Percentiles rank a stretch among this genome's conserved stretches.
phyloP scores from a whole-genome alignment of 495 filamentous ascomycete species.

The Hypoxylon perforatum region DNA sequence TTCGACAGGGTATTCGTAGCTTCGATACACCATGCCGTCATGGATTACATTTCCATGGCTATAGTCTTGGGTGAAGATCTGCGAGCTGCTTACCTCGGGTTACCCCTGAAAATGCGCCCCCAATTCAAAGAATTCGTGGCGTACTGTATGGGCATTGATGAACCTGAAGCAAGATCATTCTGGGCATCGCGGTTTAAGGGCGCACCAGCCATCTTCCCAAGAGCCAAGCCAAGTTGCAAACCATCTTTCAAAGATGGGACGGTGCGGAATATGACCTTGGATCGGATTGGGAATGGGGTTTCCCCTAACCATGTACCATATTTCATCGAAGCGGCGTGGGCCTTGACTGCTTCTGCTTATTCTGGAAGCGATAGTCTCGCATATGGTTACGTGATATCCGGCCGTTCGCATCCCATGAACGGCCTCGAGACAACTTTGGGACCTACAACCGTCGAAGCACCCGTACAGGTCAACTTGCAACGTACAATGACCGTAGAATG shows the following conservation, averaged over 20 bases:
- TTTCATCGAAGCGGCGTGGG: slow-evolving; percentile 19
- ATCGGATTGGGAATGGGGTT: not conserved
- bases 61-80: slow-evolving; percentile 1
- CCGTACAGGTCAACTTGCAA: slow-evolving; percentile 21
- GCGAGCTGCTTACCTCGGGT: slow-evolving; percentile 5
- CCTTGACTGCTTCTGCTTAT: slow-evolving; percentile 11
- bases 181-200: slow-evolving; percentile 21
- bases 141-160: slow-evolving; percentile 5
- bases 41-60: slow-evolving; percentile 3
- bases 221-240: not conserved
- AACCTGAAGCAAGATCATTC: slow-evolving; percentile 8
- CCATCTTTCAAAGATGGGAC: not conserved
- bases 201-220: slow-evolving; percentile 15
- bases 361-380: slow-evolving; percentile 11
- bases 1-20: slow-evolving; percentile 6
- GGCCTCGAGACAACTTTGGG: slow-evolving; percentile 7
- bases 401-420: slow-evolving; percentile 3
- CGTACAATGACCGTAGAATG: slow-evolving; percentile 6
- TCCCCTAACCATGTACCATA: slow-evolving; percentile 3
- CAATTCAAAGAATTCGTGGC: slow-evolving; percentile 18
- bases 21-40: slow-evolving; percentile 16
- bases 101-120: not conserved
- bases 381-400: slow-evolving; percentile 15
- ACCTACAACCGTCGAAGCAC: slow-evolving; percentile 10
- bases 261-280: not conserved